These are phyloP conservation scores for Acanthamoeba lenticulata DNA, from an alignment of 208 protist species.

Conservation along the genomic window DNA sequence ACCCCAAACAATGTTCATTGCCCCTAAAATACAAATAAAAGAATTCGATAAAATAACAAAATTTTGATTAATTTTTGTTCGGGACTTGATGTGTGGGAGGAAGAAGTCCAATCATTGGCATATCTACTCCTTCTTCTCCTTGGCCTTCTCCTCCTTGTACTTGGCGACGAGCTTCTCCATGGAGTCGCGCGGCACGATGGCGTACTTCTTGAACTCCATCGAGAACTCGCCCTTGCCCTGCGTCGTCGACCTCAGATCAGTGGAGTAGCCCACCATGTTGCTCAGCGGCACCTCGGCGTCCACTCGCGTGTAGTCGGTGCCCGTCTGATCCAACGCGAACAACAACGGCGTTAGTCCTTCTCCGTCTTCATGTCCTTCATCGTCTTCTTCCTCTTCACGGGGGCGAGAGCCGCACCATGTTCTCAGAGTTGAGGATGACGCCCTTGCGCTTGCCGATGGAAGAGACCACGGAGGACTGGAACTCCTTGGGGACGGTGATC, in stretches of 20 bases:
- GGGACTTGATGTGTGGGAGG: background rate
- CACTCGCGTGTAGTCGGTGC: constrained; percentile 75
- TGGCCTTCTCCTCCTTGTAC: constrained; percentile 78
- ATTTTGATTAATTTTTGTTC: background rate
- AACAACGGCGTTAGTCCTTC: background rate
- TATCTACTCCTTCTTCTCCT: constrained; percentile 9
- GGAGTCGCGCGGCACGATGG: constrained; percentile 64
- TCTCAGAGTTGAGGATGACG: constrained; percentile 79
- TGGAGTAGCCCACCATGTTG: constrained; percentile 93
- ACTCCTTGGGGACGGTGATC: constrained; percentile 79
- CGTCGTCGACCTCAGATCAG: constrained; percentile 88
- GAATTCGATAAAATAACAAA: background rate
- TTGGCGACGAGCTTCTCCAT: constrained; percentile 81
- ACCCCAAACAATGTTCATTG: no score
- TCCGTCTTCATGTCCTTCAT: background rate
- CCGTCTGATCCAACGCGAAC: background rate
- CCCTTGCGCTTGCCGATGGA: constrained; percentile 84
- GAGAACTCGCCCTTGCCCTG: constrained; percentile 88
- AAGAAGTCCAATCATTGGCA: background rate
- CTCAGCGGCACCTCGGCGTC: constrained; percentile 87
- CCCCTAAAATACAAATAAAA: no score
- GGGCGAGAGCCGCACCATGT: background rate
- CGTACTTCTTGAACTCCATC: constrained; percentile 91
- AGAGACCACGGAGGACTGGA: constrained; percentile 82
- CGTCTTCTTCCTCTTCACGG: background rate